Base-by-base conservation (phyloP, 768 basidiomycete species). In the Leucocoprinus leucothites region DNA sequence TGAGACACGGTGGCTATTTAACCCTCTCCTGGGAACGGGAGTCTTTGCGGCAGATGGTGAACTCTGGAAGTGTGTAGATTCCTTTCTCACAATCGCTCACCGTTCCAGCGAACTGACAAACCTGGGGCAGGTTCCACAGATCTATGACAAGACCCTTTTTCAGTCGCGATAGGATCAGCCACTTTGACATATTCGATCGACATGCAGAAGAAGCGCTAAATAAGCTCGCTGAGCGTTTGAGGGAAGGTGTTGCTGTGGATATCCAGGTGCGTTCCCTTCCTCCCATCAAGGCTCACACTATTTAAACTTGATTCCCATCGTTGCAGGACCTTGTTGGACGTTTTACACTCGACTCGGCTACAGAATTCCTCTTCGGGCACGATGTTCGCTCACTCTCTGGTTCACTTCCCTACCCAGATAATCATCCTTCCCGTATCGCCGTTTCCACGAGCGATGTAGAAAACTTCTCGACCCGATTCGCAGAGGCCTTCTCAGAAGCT, bases 61-160 rank as follows among this genome's bases (percentile, higher is more conserved):
- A 0, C 71, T 80, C 58, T 87, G 86, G 86, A 86, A 82, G 81
- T 84, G 59, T 56, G 75, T 60, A n/a, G 31, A 31, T 11, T 5
- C 5, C 5, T 11, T 31, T 31, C 14, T 9, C 26, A 35, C 21
- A n/a, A 22, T 22, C 22, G 41, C 5, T 9, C 3, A 51, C 48
- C 31, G 9, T 2, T 22, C 1, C 43, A 3, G 11, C 49, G 31
- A 38, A 45, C n/a, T 34, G 9, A n/a, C 2, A 42, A 9, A n/a
- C 22, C 9, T 31, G 14, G 8, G 3, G 14, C 28, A 36, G 83
- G 61, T 77, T 83, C 58, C 84, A 87, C 61, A 80, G 86, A 8
- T 65, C 76, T 2, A 83, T 87, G 74, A 82, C 85, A 0, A 80
- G 87, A 1, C 86, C 86, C 0, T 88, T 87, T 71, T 87, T 88